A percentile compares a stretch with the other conserved stretches of the same genome.
Evolutionary conservation across 441 rosid genomes (phyloP).

Genomic region (Eutrema salsugineum): DNA sequence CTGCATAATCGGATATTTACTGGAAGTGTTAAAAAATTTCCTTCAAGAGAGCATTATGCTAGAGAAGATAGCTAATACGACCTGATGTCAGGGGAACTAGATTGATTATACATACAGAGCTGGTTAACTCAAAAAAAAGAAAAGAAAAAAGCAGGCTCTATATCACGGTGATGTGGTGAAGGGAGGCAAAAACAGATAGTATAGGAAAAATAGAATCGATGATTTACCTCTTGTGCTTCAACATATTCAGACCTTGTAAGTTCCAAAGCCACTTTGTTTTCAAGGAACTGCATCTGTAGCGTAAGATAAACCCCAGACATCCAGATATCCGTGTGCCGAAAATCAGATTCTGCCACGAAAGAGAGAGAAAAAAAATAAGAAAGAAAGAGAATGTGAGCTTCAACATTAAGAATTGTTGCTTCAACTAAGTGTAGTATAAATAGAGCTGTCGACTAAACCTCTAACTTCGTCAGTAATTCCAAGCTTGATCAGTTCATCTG

Average conservation of each 20-base stretch:
- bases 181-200: neutral
- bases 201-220: neutral
- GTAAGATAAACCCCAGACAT: slow-evolving; percentile 92
- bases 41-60: neutral
- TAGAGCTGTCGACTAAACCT: slow-evolving; percentile 47
- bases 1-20: slow-evolving; percentile 34
- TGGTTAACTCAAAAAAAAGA: neutral
- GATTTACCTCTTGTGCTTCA: slow-evolving; percentile 82
- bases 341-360: slow-evolving; percentile 70
- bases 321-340: slow-evolving; percentile 91
- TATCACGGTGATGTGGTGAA: neutral
- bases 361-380: neutral
- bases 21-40: neutral
- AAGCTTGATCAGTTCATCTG: slow-evolving; percentile 83
- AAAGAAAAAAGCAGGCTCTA: neutral
- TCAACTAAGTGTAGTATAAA: neutral
- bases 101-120: neutral
- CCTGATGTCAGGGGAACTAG: slow-evolving; percentile 4
- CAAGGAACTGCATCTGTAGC: slow-evolving; percentile 94
- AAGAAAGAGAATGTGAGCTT: slow-evolving; percentile 14
- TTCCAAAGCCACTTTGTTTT: slow-evolving; percentile 93
- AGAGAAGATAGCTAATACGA: slow-evolving; percentile 12
- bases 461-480: slow-evolving; percentile 74
- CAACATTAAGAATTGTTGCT: slow-evolving; percentile 10
- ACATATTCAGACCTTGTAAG: slow-evolving; percentile 93